Conservation (phyloP, 2,329 filamentous ascomycete species). For the Fusarium penzigii region DNA sequence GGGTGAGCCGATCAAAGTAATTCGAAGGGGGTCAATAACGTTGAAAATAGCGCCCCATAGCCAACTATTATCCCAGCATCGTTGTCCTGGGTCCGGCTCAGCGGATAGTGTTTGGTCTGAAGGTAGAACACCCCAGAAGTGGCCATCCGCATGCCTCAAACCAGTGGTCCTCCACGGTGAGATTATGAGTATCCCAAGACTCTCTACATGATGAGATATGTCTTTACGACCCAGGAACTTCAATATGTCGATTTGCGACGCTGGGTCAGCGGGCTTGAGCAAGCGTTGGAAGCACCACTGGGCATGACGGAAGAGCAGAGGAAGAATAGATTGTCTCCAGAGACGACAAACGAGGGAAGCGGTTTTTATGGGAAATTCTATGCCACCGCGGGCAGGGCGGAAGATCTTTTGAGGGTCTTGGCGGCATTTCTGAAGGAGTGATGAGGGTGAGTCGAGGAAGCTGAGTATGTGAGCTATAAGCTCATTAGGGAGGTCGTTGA, state of each 20-base stretch:
- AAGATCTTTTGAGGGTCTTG: slow-evolving; percentile 47
- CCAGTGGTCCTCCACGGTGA: slow-evolving; percentile 28
- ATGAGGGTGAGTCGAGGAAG: slow-evolving; percentile 51
- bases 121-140: slow-evolving; percentile 34
- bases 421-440: slow-evolving; percentile 49
- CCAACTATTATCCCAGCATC: slow-evolving; percentile 38
- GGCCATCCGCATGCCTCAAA: slow-evolving; percentile 27
- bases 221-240: slow-evolving; percentile 39
- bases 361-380: slow-evolving; percentile 51
- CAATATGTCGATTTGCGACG: slow-evolving; percentile 39
- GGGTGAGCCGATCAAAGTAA: slow-evolving; percentile 63
- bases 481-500: slow-evolving; percentile 58
- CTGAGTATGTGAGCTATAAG: slow-evolving; percentile 58
- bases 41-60: slow-evolving; percentile 60
- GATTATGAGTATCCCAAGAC: slow-evolving; percentile 44
- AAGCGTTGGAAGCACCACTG: slow-evolving; percentile 42
- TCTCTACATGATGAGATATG: slow-evolving; percentile 42
- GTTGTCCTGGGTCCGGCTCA: neutral
- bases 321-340: slow-evolving; percentile 54
- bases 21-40: slow-evolving; percentile 50
- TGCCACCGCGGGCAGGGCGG: slow-evolving; percentile 15
- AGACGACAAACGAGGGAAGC: slow-evolving; percentile 53
- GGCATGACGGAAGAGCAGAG: slow-evolving; percentile 59
- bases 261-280: slow-evolving; percentile 26
- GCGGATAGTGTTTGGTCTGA: slow-evolving; percentile 6